Conservation (phyloP, 2,329 filamentous ascomycete genomes). For the Trichoderma sp. region DNA sequence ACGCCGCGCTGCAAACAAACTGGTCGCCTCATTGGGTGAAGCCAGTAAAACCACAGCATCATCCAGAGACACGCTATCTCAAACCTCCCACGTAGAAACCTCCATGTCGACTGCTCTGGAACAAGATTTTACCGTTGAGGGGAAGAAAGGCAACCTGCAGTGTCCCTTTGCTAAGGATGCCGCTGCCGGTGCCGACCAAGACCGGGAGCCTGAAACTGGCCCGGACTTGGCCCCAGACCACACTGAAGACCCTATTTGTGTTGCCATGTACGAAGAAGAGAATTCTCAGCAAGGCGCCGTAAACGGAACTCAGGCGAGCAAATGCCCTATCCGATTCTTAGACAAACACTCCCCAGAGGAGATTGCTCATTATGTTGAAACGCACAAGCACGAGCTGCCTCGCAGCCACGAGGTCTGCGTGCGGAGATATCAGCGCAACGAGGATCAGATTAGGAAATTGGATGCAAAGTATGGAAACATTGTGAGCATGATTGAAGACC, state of each 20-base stretch:
- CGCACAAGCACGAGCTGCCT: conserved; percentile 91
- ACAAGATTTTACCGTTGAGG: conserved; percentile 85
- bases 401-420: conserved; percentile 92
- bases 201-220: conserved; percentile 27
- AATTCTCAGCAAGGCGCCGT: conserved; percentile 50
- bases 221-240: conserved; percentile 46
- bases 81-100: conserved; percentile 46
- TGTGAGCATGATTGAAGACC: conserved; percentile 89
- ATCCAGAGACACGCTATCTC: conserved; percentile 47
- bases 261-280: conserved; percentile 60
- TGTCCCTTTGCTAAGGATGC: conserved; percentile 69
- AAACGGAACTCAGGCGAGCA: conserved; percentile 52
- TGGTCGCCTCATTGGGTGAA: conserved; percentile 45
- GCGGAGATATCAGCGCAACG: conserved; percentile 81
- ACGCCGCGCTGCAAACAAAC: conserved; percentile 54
- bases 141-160: conserved; percentile 72
- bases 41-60: conserved; percentile 51
- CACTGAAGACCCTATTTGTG: conserved; percentile 59
- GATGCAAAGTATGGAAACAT: conserved; percentile 93
- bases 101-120: conserved; percentile 68
- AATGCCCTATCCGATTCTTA: conserved; percentile 89
- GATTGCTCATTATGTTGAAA: conserved; percentile 89
- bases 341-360: conserved; percentile 92
- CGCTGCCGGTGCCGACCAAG: conserved; percentile 26
- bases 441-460: conserved; percentile 79